Evolutionary conservation across 1,284 basidiomycete genomes (phyloP), one percentile per base, ranked within the genome.

Genomic region (Peniophora sp.): DNA sequence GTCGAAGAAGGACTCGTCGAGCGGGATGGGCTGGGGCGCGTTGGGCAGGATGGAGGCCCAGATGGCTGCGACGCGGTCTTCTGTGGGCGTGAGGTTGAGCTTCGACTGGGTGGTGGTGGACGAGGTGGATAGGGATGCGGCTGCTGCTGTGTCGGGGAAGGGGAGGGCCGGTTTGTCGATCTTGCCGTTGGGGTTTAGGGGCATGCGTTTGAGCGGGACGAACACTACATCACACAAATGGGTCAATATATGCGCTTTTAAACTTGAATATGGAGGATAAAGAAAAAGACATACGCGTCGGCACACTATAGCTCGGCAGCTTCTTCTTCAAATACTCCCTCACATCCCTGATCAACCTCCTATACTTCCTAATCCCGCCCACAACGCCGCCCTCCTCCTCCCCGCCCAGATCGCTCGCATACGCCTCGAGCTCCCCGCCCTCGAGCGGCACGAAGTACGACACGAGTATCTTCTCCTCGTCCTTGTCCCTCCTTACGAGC

Each of bases 381-480:
- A 85, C 73, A 49, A 91, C 68, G 36, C 81, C 83, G 44, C 81
- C 85, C 2, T 69, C 80, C 11, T 81, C n/a, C 27, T 32, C 27
- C 85, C 2, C 73, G 73, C n/a, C n/a, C 2, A 81, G 72, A 48
- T 89, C 88, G 59, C 85, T 92, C 47, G 86, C 83, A 60, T 86
- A 83, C 15, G 76, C 89, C 47, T 83, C 81, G 55, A 97, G 70
- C 44, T 73, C 74, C 11, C 83, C 74, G 0, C 84, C 84, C 36
- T 84, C 78, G 39, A 92, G 72, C 15, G 96, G 97, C n/a, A 99
- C 97, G 63, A 99, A 95, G 70, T 99, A 99, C 62, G 90, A 92
- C 52, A 99, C 91, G 12, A 99, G 82, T 32, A 98, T 95, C 76
- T 99, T 99, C 72, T 99, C 97, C 69, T 99, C 97, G 69, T 99